Evolutionary conservation across 2,329 filamentous ascomycete species (phyloP).

Genomic region (Acrodontium crateriforme): DNA sequence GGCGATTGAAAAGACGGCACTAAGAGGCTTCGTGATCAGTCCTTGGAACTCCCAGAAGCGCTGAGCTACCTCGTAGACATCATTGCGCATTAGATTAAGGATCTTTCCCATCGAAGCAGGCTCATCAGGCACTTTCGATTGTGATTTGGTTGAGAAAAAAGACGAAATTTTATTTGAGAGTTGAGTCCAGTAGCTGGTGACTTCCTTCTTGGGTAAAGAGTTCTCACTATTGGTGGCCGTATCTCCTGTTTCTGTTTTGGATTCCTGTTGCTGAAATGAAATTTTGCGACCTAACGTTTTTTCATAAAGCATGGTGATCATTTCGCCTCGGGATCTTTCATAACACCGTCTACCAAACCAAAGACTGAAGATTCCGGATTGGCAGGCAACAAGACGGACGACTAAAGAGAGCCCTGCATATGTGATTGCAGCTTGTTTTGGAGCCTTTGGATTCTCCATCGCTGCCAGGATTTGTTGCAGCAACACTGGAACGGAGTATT

Average conservation of each 20-base stretch:
- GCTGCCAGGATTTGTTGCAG: constrained; percentile 58
- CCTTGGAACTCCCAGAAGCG: constrained; percentile 72
- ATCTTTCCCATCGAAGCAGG: constrained; percentile 82
- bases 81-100: constrained; percentile 67
- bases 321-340: constrained; percentile 69
- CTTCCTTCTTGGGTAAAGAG: constrained; percentile 8
- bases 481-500: constrained; percentile 47
- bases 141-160: constrained; percentile 14
- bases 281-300: constrained; percentile 59
- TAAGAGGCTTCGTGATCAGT: constrained; percentile 63
- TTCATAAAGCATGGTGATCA: constrained; percentile 74
- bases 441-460: constrained; percentile 41
- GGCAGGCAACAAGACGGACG: constrained; percentile 46
- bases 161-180: constrained; percentile 1
- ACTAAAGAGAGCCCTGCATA: constrained; percentile 52
- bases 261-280: constrained; percentile 13
- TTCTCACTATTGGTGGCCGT: constrained; percentile 9
- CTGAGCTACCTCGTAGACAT: constrained; percentile 71
- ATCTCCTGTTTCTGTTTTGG: constrained; percentile 2
- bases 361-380: constrained; percentile 53
- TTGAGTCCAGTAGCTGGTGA: constrained; percentile 4
- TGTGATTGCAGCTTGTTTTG: constrained; percentile 44
- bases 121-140: constrained; percentile 27
- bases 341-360: constrained; percentile 81
- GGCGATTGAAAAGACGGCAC: constrained; percentile 57